Conservation (phyloP, 768 basidiomycete genomes). For the Holtermannia corniformis region DNA sequence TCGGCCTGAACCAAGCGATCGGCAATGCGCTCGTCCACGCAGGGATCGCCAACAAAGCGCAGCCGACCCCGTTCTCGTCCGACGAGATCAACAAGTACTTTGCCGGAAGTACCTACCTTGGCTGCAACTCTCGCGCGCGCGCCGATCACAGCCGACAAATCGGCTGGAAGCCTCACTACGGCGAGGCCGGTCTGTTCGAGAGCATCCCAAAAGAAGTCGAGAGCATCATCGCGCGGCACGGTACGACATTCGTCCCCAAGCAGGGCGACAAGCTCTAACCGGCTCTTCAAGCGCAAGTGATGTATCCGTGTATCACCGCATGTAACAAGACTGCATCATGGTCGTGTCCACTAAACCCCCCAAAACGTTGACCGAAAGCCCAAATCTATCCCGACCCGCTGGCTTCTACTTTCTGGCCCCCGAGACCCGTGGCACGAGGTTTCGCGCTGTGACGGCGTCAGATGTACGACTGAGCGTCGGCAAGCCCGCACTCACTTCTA, state of each 20-base stretch:
- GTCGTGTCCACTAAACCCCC: too few relatives aligned
- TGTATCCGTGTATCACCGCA: too few relatives aligned
- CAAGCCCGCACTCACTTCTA: too few relatives aligned
- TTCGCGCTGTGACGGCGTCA: too few relatives aligned
- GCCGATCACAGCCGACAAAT: constrained; percentile 33
- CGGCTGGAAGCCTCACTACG: constrained; percentile 36
- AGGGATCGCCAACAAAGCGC: constrained; percentile 11
- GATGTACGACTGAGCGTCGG: too few relatives aligned
- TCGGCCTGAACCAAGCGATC: constrained; percentile 23
- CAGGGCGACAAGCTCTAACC: background rate
- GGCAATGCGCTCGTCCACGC: constrained; percentile 26
- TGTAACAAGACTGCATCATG: too few relatives aligned
- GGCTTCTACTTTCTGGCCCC: too few relatives aligned
- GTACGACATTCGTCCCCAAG: constrained; percentile 17
- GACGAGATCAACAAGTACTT: constrained; percentile 39
- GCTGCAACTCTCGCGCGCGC: constrained; percentile 28
- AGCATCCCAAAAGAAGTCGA: constrained; percentile 16
- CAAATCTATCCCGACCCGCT: too few relatives aligned
- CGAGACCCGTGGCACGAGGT: too few relatives aligned
- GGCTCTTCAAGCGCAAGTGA: too few relatives aligned
- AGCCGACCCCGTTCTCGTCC: constrained; percentile 26
- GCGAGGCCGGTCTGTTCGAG: constrained; percentile 9
- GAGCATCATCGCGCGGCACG: constrained; percentile 16
- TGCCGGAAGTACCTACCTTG: constrained; percentile 20
- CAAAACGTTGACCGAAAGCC: too few relatives aligned